Evolutionary conservation across 2,329 filamentous ascomycete species (phyloP).

Genomic region (Pyrenophora graminea): DNA sequence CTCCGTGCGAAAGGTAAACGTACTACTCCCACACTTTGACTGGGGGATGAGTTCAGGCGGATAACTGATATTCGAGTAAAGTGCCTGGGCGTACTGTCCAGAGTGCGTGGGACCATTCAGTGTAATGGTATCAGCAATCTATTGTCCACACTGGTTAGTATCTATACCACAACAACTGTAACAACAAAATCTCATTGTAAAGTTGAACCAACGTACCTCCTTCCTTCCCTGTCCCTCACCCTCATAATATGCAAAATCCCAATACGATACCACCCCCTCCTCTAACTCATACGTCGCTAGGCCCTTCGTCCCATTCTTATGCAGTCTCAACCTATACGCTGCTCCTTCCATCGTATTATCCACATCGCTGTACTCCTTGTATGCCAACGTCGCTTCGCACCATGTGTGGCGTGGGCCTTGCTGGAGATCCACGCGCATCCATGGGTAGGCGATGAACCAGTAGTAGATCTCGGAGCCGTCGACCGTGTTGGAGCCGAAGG

Average conservation of each 20-base stretch:
- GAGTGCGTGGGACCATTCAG: slow-evolving; percentile 13
- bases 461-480: slow-evolving; percentile 30
- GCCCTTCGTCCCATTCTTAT: slow-evolving; percentile 25
- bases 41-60: slow-evolving; percentile 12
- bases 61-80: slow-evolving; percentile 6
- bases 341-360: neutral
- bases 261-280: slow-evolving; percentile 16
- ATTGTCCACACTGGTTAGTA: neutral
- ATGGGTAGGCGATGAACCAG: slow-evolving; percentile 25
- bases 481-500: slow-evolving; percentile 21
- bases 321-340: slow-evolving; percentile 20
- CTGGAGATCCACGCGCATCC: slow-evolving; percentile 12
- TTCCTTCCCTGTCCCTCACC: slow-evolving; percentile 3
- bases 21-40: slow-evolving; percentile 14
- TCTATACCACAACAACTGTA: neutral
- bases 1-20: slow-evolving; percentile 20
- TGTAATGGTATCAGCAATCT: slow-evolving; percentile 15
- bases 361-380: slow-evolving; percentile 14
- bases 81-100: slow-evolving; percentile 5
- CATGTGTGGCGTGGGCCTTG: slow-evolving; percentile 14
- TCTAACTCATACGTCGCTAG: slow-evolving; percentile 21
- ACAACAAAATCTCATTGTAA: too few species aligned
- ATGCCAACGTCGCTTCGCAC: slow-evolving; percentile 26
- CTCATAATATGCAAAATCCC: slow-evolving; percentile 20
- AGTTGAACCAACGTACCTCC: slow-evolving; percentile 5